phyloP scores from a whole-genome alignment of 1,284 basidiomycete genomes.

The Ustilago hordei region DNA sequence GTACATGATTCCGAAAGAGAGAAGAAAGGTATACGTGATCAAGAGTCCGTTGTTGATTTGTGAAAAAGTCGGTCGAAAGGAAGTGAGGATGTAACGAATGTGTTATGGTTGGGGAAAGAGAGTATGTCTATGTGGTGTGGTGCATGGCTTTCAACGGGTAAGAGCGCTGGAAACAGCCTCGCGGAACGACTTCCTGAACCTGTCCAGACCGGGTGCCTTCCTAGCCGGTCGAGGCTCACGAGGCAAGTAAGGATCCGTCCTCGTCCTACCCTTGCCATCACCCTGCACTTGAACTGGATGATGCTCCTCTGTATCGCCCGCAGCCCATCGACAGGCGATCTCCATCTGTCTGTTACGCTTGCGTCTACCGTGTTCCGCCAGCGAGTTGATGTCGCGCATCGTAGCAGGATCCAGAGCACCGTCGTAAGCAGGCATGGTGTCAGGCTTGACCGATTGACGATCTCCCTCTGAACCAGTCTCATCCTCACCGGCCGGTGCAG shows the following conservation, averaged over 20 bases:
- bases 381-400: conserved; percentile 56
- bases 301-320: conserved; percentile 64
- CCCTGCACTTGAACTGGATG: conserved; percentile 62
- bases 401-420: conserved; percentile 41
- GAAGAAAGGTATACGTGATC: neutral
- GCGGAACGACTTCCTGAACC: conserved; percentile 59
- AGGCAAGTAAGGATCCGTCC: conserved; percentile 58
- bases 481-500: conserved; percentile 15
- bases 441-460: conserved; percentile 30
- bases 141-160: conserved; percentile 9
- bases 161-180: conserved; percentile 59
- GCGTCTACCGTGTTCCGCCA: conserved; percentile 52
- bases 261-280: conserved; percentile 58
- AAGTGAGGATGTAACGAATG: neutral
- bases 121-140: neutral
- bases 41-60: conserved; percentile 4
- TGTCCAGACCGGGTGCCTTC: conserved; percentile 45
- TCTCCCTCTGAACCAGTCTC: conserved; percentile 34
- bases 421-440: conserved; percentile 21
- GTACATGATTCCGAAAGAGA: neutral
- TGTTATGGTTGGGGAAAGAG: neutral
- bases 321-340: conserved; percentile 64
- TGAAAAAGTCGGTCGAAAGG: neutral
- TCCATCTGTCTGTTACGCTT: conserved; percentile 65
- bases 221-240: conserved; percentile 54